Evolutionary conservation across 23 red algal species (phyloP).

Genomic region (Agarophyton chilense): DNA sequence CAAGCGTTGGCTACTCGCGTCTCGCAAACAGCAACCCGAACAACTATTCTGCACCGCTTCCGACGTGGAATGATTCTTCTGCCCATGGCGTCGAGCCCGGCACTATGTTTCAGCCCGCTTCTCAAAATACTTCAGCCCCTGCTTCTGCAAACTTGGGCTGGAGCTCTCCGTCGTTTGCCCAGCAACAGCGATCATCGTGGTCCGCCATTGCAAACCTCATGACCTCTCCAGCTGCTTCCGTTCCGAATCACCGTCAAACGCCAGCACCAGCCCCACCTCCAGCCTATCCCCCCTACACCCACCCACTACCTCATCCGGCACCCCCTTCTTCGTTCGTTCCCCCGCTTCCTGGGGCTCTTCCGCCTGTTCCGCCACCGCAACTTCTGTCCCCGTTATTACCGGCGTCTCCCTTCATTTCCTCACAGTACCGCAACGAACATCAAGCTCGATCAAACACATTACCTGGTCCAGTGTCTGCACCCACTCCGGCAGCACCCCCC

Average conservation of each 20-base stretch:
- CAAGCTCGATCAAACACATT: background rate
- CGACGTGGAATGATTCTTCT: background rate
- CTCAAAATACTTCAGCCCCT: background rate
- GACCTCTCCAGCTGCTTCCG: background rate
- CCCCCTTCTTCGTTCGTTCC: background rate
- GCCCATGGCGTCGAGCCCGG: background rate
- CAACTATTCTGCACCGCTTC: background rate
- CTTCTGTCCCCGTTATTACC: background rate
- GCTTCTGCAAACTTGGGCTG: background rate
- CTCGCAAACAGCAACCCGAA: background rate
- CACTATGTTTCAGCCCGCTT: background rate
- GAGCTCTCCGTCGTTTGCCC: background rate
- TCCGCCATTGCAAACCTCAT: background rate
- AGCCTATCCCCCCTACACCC: background rate
- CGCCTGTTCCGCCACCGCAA: background rate
- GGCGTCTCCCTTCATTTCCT: background rate
- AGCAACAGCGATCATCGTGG: background rate
- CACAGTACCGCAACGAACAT: background rate
- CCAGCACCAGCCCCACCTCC: background rate
- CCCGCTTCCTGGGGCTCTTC: background rate
- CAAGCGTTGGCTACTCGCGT: background rate
- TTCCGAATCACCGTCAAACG: background rate
- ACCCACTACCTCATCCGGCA: background rate
- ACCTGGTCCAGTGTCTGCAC: background rate
- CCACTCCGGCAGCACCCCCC: background rate